A percentile compares a stretch with the other conserved stretches of the same genome.
These are phyloP conservation scores for Hygrocybe punicea DNA, from an alignment of 768 basidiomycete genomes.

Conservation along the genomic window DNA sequence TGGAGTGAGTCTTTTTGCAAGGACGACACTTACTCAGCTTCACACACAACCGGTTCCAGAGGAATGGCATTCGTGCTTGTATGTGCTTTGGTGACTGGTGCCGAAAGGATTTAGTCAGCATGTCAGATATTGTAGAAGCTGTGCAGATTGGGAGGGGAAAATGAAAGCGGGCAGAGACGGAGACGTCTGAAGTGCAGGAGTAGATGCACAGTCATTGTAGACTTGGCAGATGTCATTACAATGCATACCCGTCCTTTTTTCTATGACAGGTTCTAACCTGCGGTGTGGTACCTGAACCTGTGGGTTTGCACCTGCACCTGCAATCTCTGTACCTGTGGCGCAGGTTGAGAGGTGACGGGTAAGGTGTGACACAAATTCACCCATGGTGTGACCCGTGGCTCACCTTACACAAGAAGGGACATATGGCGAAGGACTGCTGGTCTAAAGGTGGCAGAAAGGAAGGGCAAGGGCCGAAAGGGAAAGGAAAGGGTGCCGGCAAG, in stretches of 20 bases:
- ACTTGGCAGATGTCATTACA: neutral
- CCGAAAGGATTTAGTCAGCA: constrained; percentile 8
- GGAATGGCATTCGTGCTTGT: constrained; percentile 10
- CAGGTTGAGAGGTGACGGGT: neutral
- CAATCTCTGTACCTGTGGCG: neutral
- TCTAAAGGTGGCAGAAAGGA: no score
- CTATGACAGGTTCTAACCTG: neutral
- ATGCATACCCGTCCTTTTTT: neutral
- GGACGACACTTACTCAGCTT: constrained; percentile 18
- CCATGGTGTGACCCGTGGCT: neutral
- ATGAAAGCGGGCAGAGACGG: neutral
- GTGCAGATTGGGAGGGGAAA: neutral
- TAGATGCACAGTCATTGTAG: neutral
- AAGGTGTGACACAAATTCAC: neutral
- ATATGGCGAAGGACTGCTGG: no score
- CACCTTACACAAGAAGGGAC: no score
- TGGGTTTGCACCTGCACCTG: neutral
- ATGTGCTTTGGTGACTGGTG: constrained; percentile 19
- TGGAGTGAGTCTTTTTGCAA: constrained; percentile 18
- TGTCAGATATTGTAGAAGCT: neutral
- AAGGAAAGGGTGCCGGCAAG: no score
- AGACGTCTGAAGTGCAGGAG: neutral
- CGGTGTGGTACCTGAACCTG: neutral
- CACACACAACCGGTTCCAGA: constrained; percentile 13
- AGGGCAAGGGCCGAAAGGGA: no score